Evolutionary conservation across 345 rosid genomes (phyloP), one percentile per base, ranked within the genome.

Genomic region (Cardamine chenopodiifolia): DNA sequence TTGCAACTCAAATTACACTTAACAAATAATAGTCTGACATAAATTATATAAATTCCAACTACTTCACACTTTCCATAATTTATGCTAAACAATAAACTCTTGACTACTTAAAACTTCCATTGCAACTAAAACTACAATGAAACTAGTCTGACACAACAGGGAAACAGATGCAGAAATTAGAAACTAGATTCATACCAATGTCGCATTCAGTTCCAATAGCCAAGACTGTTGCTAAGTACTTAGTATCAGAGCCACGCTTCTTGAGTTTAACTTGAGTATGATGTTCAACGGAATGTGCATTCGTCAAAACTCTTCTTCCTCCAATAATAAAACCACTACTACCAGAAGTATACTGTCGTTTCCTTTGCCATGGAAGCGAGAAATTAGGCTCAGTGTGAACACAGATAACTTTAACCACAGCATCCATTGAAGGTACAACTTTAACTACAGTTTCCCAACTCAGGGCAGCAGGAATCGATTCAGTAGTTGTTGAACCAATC

Each of bases 271-370:
- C 97, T 81, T 93, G 98, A 2, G 97, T 91, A 40, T 89, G 87
- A 78, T 93, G 96, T 80, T 93, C 97, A 59, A 93, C 94, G 1
- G 98, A 93, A 78, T 91, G 98, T 2, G 96, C 98, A 73, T 93
- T 93, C 0, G 98, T 93, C 75, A 93, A 74, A 22, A 93, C 90
- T 61, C 98, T 87, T 82, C 79, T 83, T 34, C 94, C 91, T 3
- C 85, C 86, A 17, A 91, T 57, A 35, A 91, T 83, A 74, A 93
- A 93, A 26, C 97, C 97, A 55, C 97, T 91, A 28, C 94, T 91
- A 70, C 91, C 89, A 14, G 97, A 87, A 66, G 94, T 89, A 54
- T 89, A 93, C 83, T 93, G 97, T 25, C 94, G 71, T 72, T 93
- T 90, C 76, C 96, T 79, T 75, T 93, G 98, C 98, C 98, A 93